Conservation (phyloP, 2,329 filamentous ascomycete species). For the Endothia cerciana region DNA sequence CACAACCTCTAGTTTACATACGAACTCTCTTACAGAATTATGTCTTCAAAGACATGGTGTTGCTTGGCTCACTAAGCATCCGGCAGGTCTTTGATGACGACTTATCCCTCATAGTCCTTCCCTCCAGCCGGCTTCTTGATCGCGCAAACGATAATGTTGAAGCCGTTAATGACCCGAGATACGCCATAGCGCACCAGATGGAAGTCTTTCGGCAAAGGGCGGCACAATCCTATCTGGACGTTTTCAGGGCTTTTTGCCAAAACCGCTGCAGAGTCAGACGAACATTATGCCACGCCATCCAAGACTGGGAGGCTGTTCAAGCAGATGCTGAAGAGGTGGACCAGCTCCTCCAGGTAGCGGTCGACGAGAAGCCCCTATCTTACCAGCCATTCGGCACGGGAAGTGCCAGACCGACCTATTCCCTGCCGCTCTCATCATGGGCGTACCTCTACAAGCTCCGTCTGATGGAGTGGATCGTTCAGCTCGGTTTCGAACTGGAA, state of each 20-base stretch:
- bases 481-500: conserved; percentile 92
- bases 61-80: conserved; percentile 70
- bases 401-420: conserved; percentile 60
- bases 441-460: conserved; percentile 87
- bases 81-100: conserved; percentile 81
- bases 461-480: conserved; percentile 83
- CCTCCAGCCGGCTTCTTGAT: conserved; percentile 71
- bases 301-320: conserved; percentile 84
- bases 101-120: conserved; percentile 75
- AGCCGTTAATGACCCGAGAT: conserved; percentile 71
- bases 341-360: conserved; percentile 63
- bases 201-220: conserved; percentile 67
- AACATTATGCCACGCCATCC: conserved; percentile 81
- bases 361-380: conserved; percentile 63
- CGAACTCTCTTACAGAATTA: conserved; percentile 78
- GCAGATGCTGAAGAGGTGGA: conserved; percentile 80
- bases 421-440: conserved; percentile 84
- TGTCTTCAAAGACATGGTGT: conserved; percentile 72
- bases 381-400: conserved; percentile 45
- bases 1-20: conserved; percentile 82
- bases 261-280: conserved; percentile 89
- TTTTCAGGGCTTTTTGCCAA: conserved; percentile 83
- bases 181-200: conserved; percentile 73
- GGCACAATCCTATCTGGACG: conserved; percentile 76
- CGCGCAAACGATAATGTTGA: conserved; percentile 78